Conservation (phyloP, 1,284 basidiomycete genomes). For the Rhodotorula sp. region DNA sequence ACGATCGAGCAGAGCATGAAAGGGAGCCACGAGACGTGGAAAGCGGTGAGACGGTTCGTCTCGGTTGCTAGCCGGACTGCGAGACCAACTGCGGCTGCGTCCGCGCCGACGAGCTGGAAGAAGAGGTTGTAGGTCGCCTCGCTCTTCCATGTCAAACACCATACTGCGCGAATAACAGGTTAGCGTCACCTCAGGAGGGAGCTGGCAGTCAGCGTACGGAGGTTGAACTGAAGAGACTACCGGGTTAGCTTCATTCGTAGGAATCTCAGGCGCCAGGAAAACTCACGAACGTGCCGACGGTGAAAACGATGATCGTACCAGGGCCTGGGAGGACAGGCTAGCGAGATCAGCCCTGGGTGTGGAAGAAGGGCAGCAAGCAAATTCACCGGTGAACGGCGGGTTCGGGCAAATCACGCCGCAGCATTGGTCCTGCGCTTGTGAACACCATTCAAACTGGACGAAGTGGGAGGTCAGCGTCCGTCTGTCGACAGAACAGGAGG, state of each 20-base stretch:
- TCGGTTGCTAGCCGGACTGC: not conserved
- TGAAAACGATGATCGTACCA: conserved; percentile 22
- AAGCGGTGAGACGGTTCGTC: conserved; percentile 1
- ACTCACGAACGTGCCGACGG: conserved; percentile 10
- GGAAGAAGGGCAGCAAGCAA: not conserved
- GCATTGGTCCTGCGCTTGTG: not conserved
- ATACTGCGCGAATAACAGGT: not conserved
- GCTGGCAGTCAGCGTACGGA: not conserved
- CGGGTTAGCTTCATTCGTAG: not conserved
- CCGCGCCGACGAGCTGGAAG: conserved; percentile 16
- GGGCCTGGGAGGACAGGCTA: conserved; percentile 6
- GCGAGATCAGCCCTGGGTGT: not conserved
- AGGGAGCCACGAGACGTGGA: conserved; percentile 19
- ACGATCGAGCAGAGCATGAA: conserved; percentile 19
- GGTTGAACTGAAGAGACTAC: conserved; percentile 19
- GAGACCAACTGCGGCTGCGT: conserved; percentile 14
- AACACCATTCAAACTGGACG: conserved; percentile 21
- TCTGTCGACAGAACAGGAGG: accelerated
- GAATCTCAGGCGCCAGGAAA: not conserved
- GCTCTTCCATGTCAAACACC: not conserved
- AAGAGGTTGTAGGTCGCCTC: conserved; percentile 21
- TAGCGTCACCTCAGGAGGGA: not conserved
- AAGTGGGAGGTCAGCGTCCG: not conserved
- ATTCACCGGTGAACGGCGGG: not conserved
- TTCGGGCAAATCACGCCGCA: conserved; percentile 11